Base-by-base conservation (phyloP, 495 filamentous ascomycete species). In the Talaromyces adpressus region DNA sequence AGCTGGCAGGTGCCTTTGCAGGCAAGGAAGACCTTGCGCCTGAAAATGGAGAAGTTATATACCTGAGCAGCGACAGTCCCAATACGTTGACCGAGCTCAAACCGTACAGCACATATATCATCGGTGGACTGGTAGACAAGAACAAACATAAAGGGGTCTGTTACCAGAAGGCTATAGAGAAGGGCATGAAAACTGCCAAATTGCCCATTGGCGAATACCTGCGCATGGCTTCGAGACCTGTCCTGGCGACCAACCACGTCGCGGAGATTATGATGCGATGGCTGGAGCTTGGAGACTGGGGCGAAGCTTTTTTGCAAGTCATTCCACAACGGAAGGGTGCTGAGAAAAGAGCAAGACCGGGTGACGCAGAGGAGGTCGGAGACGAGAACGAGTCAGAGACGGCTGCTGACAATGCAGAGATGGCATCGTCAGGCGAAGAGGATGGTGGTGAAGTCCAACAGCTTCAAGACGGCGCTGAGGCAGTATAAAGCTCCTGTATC, bases 71-170 rank as follows among this genome's bases (percentile, higher is more conserved):
- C 51, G 94, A 98, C 69, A 93, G 90, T 51, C 84, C 88, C 0
- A 80, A 96, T 59, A 96, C 89, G 0, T 75, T 99, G 30, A 84
- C 87, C 1, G 79, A 88, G 54, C 82, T 98, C 25, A 90, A 90
- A 73, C 88, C 91, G 0, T 88, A 92, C 76, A 91, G 87, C 41
- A 92, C 84, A 52, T 99, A 99, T 70, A 89, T 99, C 39, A 89
- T 99, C 62, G 94, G 94, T 20, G 94, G 93, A 0, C 77, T 99
- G 27, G 95, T 99, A 25, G 94, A 99, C 71, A 90, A 89, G 75
- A 99, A 99, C 69, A 81, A 94, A 23, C 85, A 99, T 72, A 99
- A 99, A 74, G 93, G 90, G 1, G 77, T 96, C 12, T 98, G 94
- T 77, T 93, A 96, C 79, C 89, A 89, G 67, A 81, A 86, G 47